These are phyloP conservation scores for Cyberlindnera misumaiensis DNA, from an alignment of 805 yeast species.

Conservation along the genomic window DNA sequence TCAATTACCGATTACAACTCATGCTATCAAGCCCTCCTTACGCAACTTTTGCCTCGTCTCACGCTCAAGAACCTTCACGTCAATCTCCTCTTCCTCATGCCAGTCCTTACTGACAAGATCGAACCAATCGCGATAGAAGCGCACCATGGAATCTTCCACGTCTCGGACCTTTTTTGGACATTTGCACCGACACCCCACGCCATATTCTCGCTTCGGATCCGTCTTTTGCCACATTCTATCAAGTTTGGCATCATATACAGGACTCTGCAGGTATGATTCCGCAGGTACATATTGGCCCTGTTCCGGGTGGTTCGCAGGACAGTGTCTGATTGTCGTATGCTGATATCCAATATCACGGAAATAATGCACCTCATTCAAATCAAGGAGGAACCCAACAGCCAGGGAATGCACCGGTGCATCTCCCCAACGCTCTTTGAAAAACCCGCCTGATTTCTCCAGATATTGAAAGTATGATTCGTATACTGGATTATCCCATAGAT, in stretches of 20 bases:
- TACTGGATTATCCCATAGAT: constrained; percentile 56
- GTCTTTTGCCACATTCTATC: constrained; percentile 22
- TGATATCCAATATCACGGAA: constrained; percentile 89
- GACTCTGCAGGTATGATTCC: constrained; percentile 24
- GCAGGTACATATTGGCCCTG: constrained; percentile 41
- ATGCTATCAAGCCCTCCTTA: neutral
- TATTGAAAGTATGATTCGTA: constrained; percentile 64
- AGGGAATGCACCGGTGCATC: constrained; percentile 93
- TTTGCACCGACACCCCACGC: constrained; percentile 82
- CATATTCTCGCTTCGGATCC: constrained; percentile 32
- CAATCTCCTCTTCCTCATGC: neutral
- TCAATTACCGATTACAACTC: no score
- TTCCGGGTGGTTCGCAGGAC: constrained; percentile 59
- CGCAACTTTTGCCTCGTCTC: neutral
- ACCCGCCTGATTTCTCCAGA: constrained; percentile 72
- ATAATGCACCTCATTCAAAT: constrained; percentile 71
- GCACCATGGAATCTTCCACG: constrained; percentile 46
- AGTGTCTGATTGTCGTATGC: constrained; percentile 76
- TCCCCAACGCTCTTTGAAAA: constrained; percentile 93
- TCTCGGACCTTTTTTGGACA: constrained; percentile 56
- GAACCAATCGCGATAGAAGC: constrained; percentile 50
- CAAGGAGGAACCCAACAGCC: constrained; percentile 71
- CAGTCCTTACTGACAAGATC: constrained; percentile 21
- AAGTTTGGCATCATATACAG: constrained; percentile 13
- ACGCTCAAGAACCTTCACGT: neutral